Conservation (phyloP, 164 flowering plant genomes). For the Paratinospora sagittata region DNA sequence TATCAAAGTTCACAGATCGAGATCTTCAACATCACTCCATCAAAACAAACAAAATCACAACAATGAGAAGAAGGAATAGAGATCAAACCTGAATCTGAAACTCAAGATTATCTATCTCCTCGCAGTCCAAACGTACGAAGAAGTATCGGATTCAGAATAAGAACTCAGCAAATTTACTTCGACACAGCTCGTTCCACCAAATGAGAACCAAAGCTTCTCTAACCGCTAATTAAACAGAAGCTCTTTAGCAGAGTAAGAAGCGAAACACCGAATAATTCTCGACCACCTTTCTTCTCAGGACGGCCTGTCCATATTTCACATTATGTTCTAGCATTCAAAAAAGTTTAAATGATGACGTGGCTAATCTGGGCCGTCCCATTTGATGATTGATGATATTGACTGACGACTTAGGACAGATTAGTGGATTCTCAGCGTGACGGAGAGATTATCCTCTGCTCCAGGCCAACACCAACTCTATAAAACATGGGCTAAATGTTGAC, state of each 20-base stretch:
- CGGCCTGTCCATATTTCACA: neutral
- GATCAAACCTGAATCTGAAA: neutral
- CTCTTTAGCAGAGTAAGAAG: neutral
- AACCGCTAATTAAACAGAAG: slow-evolving; percentile 2
- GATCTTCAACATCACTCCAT: neutral
- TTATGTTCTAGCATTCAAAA: neutral
- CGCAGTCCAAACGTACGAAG: neutral
- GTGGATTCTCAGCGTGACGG: no score
- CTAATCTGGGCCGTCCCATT: neutral
- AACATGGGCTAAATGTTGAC: neutral
- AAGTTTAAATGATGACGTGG: neutral
- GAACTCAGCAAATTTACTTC: neutral
- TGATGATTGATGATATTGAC: neutral
- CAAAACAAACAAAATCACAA: neutral
- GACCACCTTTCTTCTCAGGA: no score
- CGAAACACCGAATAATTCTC: neutral
- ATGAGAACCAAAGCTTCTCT: neutral
- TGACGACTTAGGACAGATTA: no score
- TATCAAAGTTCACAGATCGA: neutral
- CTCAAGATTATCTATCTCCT: neutral
- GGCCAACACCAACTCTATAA: neutral
- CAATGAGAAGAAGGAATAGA: no score
- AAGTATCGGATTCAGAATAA: neutral
- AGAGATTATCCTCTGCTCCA: neutral
- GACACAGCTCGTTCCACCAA: neutral